Evolutionary conservation across 2,329 filamentous ascomycete species (phyloP), one percentile per base, ranked within the genome.

Genomic region (Taxawa tesnikishii): DNA sequence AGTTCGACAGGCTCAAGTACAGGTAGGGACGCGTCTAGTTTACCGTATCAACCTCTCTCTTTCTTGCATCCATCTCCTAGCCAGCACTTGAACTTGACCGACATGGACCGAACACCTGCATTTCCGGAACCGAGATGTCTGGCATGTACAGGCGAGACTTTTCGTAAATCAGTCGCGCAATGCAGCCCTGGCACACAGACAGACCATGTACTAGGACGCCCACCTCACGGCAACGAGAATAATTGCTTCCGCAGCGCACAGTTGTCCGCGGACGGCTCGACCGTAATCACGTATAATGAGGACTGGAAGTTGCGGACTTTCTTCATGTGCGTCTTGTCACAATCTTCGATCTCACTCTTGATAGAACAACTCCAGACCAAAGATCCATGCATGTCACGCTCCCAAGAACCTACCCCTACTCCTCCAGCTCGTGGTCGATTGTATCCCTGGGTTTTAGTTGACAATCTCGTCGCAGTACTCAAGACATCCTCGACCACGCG

Each of bases 231-330:
- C 28, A 33, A 28, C 25, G 34, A 44, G 26, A 43, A 43, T 4
- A 58, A 58, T 34, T 58, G 58, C 42, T 67, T 62, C 47, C 67
- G 60, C 39, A 49, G 50, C 21, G 60, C 58, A 11, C 54, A 63
- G 44, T 67, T 55, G 40, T 51, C 64, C 6, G 55, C 67, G 11
- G 73, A 77, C 47, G 73, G 73, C 5, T 73, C 68, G 1, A 66
- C 62, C 14, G 46, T 77, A 15, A 47, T 78, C 36, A 68, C 70
- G 3, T 63, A 64, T 25, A 67, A 60, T 36, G 62, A 59, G 13
- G 62, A 69, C 40, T 56, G 68, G 31, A 48, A 55, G 35, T 56
- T 70, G n/a, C 59, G 66, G 42, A 65, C 64, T 1, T 73, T 67
- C 44, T 58, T 73, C 5, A 45, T 75, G 54, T 37, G 33, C 27